A percentile compares a stretch with the other conserved stretches of the same genome.
phyloP scores from a whole-genome alignment of 2,329 filamentous ascomycete genomes.

The Aspergillus aculeatus region DNA sequence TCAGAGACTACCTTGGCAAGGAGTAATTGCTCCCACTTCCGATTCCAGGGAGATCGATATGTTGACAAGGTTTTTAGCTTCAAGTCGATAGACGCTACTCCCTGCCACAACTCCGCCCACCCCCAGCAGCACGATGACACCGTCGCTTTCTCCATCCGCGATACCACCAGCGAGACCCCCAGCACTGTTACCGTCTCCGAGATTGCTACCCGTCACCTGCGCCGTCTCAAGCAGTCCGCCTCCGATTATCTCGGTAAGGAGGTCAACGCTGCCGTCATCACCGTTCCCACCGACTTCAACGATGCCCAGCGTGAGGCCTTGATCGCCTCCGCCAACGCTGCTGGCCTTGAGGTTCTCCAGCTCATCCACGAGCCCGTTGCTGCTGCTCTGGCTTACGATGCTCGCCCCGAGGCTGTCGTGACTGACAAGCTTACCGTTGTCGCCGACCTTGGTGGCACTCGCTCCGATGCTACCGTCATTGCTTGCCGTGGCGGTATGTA shows the following conservation, averaged over 20 bases:
- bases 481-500: slow-evolving; percentile 94
- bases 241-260: slow-evolving; percentile 89
- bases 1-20: slow-evolving; percentile 93
- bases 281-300: slow-evolving; percentile 88
- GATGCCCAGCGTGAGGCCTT: slow-evolving; percentile 84
- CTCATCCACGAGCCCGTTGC: slow-evolving; percentile 89
- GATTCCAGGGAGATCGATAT: slow-evolving; percentile 2
- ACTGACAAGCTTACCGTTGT: slow-evolving; percentile 89
- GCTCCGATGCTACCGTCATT: slow-evolving; percentile 87
- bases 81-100: slow-evolving; percentile 93
- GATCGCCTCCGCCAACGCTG: slow-evolving; percentile 71
- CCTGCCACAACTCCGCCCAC: slow-evolving; percentile 90
- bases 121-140: slow-evolving; percentile 70
- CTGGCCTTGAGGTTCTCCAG: slow-evolving; percentile 85
- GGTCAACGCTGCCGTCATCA: slow-evolving; percentile 92
- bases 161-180: slow-evolving; percentile 63
- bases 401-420: slow-evolving; percentile 69
- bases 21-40: slow-evolving; percentile 56
- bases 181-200: slow-evolving; percentile 77
- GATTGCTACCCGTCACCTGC: slow-evolving; percentile 79
- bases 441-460: slow-evolving; percentile 86
- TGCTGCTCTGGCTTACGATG: slow-evolving; percentile 86
- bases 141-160: slow-evolving; percentile 79
- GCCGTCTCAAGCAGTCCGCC: slow-evolving; percentile 76
- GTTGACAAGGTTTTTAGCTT: slow-evolving; percentile 54